Evolutionary conservation across 2,329 filamentous ascomycete species (phyloP).

Genomic region (Colletotrichum euphorbiae): DNA sequence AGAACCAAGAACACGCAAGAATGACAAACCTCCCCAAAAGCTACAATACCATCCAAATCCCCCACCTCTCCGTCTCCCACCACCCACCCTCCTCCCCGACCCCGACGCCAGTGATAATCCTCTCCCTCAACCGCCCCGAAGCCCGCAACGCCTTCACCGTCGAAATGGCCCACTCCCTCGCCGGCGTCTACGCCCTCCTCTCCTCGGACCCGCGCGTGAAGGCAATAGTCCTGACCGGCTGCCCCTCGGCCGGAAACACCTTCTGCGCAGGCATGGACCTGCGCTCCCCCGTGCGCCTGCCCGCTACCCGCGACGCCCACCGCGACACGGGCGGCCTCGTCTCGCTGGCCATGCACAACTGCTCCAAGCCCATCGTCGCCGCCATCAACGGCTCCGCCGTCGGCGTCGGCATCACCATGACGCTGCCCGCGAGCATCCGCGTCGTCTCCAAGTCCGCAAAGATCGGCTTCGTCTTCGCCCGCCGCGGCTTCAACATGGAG

Average conservation of each 20-base stretch:
- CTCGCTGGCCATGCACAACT: conserved; percentile 66
- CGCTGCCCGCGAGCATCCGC: conserved; percentile 65
- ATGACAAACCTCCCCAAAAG: conserved; percentile 45
- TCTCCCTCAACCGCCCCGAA: conserved; percentile 73
- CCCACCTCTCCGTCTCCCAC: conserved; percentile 61
- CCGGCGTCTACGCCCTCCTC: conserved; percentile 62
- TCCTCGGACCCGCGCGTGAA: conserved; percentile 66
- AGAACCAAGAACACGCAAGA: not conserved
- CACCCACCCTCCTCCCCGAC: conserved; percentile 61
- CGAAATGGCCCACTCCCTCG: conserved; percentile 71
- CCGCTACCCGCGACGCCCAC: conserved; percentile 48
- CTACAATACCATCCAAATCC: conserved; percentile 57
- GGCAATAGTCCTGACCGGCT: conserved; percentile 65
- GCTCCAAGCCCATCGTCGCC: conserved; percentile 68
- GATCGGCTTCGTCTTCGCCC: conserved; percentile 79
- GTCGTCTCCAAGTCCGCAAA: conserved; percentile 69
- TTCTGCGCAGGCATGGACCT: conserved; percentile 72
- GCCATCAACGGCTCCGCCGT: conserved; percentile 71
- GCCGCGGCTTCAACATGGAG: conserved; percentile 78
- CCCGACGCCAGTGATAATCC: conserved; percentile 70
- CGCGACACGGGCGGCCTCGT: conserved; percentile 66
- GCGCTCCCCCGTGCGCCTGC: conserved; percentile 48
- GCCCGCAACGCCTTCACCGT: conserved; percentile 78
- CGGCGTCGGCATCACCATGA: conserved; percentile 72
- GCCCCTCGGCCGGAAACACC: conserved; percentile 59